These are phyloP conservation scores for Alloteropsis semialata DNA, from an alignment of 176 grass and related monocot genomes.

Conservation along the genomic window DNA sequence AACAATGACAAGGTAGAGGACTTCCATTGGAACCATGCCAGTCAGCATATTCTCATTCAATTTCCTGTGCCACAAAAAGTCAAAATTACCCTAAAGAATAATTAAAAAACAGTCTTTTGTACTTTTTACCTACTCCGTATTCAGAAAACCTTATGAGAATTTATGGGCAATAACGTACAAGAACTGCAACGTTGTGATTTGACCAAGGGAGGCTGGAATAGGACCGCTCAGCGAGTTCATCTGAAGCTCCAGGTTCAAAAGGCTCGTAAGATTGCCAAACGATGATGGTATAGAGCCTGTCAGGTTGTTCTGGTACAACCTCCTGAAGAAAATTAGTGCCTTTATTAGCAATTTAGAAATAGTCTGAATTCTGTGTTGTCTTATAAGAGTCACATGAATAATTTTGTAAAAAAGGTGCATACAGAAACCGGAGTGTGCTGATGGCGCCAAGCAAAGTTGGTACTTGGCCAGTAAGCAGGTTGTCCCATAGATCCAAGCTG, in stretches of 20 bases:
- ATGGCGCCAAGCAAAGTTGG: slow-evolving; percentile 1
- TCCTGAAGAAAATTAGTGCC: not conserved
- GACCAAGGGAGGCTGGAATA: slow-evolving; percentile 32
- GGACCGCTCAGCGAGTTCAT: slow-evolving; percentile 9
- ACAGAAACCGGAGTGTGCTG: slow-evolving; percentile 13
- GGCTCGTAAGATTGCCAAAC: slow-evolving; percentile 20
- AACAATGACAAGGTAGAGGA: slow-evolving; percentile 22
- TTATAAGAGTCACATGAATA: not conserved
- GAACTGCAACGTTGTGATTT: slow-evolving; percentile 20
- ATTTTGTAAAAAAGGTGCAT: not conserved
- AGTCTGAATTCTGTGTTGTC: not conserved
- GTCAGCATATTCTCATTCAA: slow-evolving; percentile 19
- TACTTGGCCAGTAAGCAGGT: not conserved
- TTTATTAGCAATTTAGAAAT: not conserved
- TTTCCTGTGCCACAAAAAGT: slow-evolving; percentile 7
- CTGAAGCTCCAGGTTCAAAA: slow-evolving; percentile 19
- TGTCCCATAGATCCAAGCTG: slow-evolving; percentile 29
- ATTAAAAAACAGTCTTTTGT: not conserved
- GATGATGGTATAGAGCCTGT: slow-evolving; percentile 15
- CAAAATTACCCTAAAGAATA: not conserved
- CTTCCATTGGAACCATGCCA: slow-evolving; percentile 11
- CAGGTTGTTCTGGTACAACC: slow-evolving; percentile 26
- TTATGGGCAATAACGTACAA: slow-evolving; percentile 17
- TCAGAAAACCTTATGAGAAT: not conserved
- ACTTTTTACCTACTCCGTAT: not conserved